phyloP scores from a whole-genome alignment of 345 rosid genomes.

The Pseudoturritis turrita region DNA sequence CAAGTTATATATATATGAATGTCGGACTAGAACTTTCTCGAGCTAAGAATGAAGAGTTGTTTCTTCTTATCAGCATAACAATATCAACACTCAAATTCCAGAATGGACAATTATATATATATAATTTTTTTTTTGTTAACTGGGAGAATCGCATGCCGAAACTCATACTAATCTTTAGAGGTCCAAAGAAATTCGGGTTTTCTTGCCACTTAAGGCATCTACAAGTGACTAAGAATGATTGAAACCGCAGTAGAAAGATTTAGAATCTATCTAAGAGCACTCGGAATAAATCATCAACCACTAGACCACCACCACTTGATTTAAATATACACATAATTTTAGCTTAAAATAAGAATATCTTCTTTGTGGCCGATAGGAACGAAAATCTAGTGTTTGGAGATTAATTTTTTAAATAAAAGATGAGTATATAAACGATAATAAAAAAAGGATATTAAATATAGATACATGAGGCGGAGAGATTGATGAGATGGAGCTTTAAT shows the following conservation, averaged over 20 bases:
- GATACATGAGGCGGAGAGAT: background rate
- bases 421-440: background rate
- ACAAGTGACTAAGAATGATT: no score
- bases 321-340: background rate
- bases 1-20: background rate
- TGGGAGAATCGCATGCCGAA: no score
- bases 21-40: background rate
- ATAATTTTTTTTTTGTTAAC: no score
- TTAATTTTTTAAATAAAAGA: background rate
- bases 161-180: no score
- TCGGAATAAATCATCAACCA: no score
- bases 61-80: background rate
- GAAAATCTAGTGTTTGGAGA: background rate
- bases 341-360: background rate
- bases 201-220: no score
- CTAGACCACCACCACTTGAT: no score
- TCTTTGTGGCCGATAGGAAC: background rate
- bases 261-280: no score
- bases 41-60: background rate
- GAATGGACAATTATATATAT: no score
- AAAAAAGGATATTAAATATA: background rate
- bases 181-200: no score
- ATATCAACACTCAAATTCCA: background rate
- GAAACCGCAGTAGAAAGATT: no score
- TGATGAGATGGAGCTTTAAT: slow-evolving; percentile 12